Conservation (phyloP, 2,329 filamentous ascomycete genomes). For the Zasmidium angulare region DNA sequence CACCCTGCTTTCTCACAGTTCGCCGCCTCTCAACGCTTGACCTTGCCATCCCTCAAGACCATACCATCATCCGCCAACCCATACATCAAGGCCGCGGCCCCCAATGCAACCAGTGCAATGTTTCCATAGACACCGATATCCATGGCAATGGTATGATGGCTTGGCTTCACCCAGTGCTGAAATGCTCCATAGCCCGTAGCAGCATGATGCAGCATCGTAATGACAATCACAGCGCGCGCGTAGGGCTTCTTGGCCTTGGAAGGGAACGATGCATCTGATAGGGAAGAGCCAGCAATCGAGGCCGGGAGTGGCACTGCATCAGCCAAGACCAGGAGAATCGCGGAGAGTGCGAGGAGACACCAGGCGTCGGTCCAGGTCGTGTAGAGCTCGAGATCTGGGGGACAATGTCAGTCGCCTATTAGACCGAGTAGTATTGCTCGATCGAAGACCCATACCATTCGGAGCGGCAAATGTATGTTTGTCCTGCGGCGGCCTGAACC, state of each 20-base stretch:
- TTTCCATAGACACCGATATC: conserved; percentile 37
- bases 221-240: conserved; percentile 32
- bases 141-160: conserved; percentile 37
- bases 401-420: too few species aligned
- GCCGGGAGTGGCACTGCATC: conserved; percentile 32
- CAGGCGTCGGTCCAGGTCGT: conserved; percentile 38
- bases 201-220: conserved; percentile 38
- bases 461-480: conserved; percentile 22
- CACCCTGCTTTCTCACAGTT: not conserved
- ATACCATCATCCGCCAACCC: conserved; percentile 25
- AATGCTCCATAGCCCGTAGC: conserved; percentile 36
- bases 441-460: conserved; percentile 23
- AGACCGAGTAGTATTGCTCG: too few species aligned
- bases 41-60: conserved; percentile 17
- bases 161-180: conserved; percentile 32
- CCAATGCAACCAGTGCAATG: conserved; percentile 30
- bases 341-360: conserved; percentile 33
- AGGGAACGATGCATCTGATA: conserved; percentile 14
- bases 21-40: conserved; percentile 3
- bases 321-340: conserved; percentile 33
- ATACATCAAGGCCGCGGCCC: conserved; percentile 28
- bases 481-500: conserved; percentile 36
- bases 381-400: conserved; percentile 41
- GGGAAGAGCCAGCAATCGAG: conserved; percentile 21
- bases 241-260: conserved; percentile 31